Conservation (phyloP, 805 yeast genomes). For the Candida nanaspora region DNA sequence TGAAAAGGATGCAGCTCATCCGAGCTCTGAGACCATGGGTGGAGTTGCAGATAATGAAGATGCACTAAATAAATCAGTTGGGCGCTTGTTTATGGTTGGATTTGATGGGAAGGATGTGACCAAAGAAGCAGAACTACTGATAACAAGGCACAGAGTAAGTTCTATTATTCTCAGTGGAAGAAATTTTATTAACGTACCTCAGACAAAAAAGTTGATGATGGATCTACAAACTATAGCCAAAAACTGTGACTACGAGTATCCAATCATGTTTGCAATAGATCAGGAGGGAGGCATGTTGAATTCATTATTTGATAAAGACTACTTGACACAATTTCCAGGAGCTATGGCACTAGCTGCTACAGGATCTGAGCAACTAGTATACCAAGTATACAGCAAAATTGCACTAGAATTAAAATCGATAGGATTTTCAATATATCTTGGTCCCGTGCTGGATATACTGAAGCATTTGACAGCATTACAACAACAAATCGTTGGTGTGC, state of each 20-base stretch:
- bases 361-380: conserved; percentile 40
- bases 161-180: conserved; percentile 43
- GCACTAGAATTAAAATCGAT: conserved; percentile 46
- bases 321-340: conserved; percentile 52
- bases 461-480: conserved; percentile 33
- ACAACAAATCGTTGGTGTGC: conserved; percentile 45
- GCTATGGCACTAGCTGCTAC: conserved; percentile 60
- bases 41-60: not conserved
- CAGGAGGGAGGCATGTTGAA: conserved; percentile 55
- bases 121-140: conserved; percentile 40
- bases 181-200: conserved; percentile 39
- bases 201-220: conserved; percentile 36
- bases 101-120: conserved; percentile 47
- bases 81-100: conserved; percentile 49
- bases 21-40: no score
- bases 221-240: conserved; percentile 45
- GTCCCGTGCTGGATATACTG: conserved; percentile 51
- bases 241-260: conserved; percentile 39
- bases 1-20: no score
- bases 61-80: conserved; percentile 13
- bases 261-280: conserved; percentile 46
- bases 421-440: conserved; percentile 47
- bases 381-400: conserved; percentile 44
- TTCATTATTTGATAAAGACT: conserved; percentile 44
- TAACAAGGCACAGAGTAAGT: conserved; percentile 40